phyloP scores from a whole-genome alignment of 768 basidiomycete species.

The Clathrus columnatus region DNA sequence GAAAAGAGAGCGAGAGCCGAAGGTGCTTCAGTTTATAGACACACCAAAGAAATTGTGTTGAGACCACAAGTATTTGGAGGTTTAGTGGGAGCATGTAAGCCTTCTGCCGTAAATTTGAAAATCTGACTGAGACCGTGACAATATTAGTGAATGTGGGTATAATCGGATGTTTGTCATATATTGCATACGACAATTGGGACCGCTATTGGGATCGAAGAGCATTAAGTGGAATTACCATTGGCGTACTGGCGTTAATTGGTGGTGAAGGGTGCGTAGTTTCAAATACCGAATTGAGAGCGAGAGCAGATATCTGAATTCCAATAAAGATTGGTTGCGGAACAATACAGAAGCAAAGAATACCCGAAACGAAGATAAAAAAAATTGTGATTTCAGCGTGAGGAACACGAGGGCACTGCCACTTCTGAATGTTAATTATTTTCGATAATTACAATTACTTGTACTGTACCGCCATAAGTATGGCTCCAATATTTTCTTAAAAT shows the following conservation, averaged over 20 bases:
- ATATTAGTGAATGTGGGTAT: conserved; percentile 54
- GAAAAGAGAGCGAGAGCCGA: conserved; percentile 49
- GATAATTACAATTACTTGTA: neutral
- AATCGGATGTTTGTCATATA: conserved; percentile 54
- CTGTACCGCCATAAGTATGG: neutral
- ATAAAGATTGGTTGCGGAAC: conserved; percentile 32
- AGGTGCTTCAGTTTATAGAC: conserved; percentile 45
- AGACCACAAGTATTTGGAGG: conserved; percentile 62
- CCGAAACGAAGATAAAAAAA: conserved; percentile 8
- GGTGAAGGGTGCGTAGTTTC: conserved; percentile 52
- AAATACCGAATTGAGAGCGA: neutral
- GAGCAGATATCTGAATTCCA: conserved; percentile 2
- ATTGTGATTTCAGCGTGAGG: neutral
- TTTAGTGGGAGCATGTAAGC: conserved; percentile 49
- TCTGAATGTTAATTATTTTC: neutral
- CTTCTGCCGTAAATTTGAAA: neutral
- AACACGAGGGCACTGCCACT: neutral
- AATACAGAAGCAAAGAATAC: conserved; percentile 29
- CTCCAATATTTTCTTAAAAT: too few relatives aligned
- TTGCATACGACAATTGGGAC: conserved; percentile 59
- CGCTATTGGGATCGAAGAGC: conserved; percentile 53
- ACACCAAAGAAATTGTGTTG: conserved; percentile 45
- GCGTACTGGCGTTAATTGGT: conserved; percentile 51
- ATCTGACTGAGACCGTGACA: neutral
- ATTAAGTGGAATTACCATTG: conserved; percentile 47